Percentiles rank a stretch among this genome's conserved stretches.
Evolutionary conservation across 2,329 filamentous ascomycete species (phyloP).

Genomic region (Bimuria novae-zelandiae): DNA sequence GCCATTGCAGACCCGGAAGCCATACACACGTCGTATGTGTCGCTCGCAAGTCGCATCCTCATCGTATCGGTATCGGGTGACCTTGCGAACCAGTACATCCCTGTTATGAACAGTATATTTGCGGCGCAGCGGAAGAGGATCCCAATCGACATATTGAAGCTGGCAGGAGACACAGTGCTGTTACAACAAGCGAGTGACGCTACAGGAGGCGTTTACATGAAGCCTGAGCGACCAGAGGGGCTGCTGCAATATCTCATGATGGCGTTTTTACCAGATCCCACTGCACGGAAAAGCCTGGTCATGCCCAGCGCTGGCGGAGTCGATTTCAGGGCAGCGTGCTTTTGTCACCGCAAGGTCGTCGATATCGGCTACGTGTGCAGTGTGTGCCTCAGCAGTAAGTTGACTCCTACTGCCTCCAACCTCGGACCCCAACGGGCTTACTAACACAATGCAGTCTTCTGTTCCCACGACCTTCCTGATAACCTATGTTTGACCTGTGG

Average conservation of each 20-base stretch:
- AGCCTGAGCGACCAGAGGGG: constrained; percentile 58
- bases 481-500: constrained; percentile 46
- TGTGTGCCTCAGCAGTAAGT: constrained; percentile 82
- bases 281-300: constrained; percentile 68
- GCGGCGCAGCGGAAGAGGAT: constrained; percentile 87
- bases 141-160: constrained; percentile 87
- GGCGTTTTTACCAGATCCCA: constrained; percentile 78
- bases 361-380: constrained; percentile 95
- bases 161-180: constrained; percentile 86
- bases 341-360: constrained; percentile 90
- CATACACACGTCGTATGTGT: constrained; percentile 44
- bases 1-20: constrained; percentile 48
- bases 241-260: constrained; percentile 94
- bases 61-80: constrained; percentile 89
- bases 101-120: constrained; percentile 98
- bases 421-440: constrained; percentile 9
- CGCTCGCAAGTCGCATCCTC: constrained; percentile 80
- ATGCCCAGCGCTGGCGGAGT: constrained; percentile 82
- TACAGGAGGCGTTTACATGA: constrained; percentile 71
- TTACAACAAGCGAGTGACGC: constrained; percentile 87
- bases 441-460: constrained; percentile 40
- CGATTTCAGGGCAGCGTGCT: constrained; percentile 97
- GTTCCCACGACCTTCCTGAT: constrained; percentile 36
- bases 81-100: constrained; percentile 88
- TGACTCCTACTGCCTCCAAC: not conserved